Conservation (phyloP, 2,329 filamentous ascomycete species). For the Colletotrichum tamarilloi region DNA sequence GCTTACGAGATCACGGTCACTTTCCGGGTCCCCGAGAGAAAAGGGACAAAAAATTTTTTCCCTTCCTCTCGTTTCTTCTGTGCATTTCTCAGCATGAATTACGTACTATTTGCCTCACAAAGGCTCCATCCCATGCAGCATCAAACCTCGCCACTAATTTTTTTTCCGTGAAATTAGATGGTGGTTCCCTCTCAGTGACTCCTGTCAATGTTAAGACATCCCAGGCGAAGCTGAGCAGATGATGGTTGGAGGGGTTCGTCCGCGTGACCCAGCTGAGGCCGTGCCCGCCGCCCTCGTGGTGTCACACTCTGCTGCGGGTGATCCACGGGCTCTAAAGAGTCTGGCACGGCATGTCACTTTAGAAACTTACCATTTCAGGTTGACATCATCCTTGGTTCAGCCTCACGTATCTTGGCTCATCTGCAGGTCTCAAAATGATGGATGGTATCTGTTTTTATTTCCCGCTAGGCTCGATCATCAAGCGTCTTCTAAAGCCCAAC, state of each 20-base stretch:
- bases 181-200: constrained; percentile 1
- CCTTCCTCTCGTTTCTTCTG: no score
- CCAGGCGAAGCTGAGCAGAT: constrained; percentile 25
- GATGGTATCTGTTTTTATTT: neutral
- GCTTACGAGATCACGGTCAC: constrained; percentile 20
- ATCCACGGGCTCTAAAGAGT: constrained; percentile 32
- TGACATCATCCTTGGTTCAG: constrained; percentile 28
- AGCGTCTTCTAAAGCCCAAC: constrained; percentile 4
- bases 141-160: constrained; percentile 3
- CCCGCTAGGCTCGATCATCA: constrained; percentile 7
- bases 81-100: neutral
- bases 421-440: neutral
- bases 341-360: neutral
- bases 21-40: neutral
- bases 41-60: neutral
- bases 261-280: constrained; percentile 18
- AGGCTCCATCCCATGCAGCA: constrained; percentile 3
- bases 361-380: constrained; percentile 4
- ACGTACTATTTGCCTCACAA: constrained; percentile 14
- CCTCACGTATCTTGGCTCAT: neutral
- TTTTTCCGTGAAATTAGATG: constrained; percentile 1
- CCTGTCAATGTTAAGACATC: constrained; percentile 8
- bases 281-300: constrained; percentile 9
- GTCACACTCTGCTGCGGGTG: constrained; percentile 18
- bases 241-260: neutral